A percentile compares a stretch with the other conserved stretches of the same genome.
Conservation (phyloP, 805 yeast species). For the Kazachstania bromeliacearum region DNA sequence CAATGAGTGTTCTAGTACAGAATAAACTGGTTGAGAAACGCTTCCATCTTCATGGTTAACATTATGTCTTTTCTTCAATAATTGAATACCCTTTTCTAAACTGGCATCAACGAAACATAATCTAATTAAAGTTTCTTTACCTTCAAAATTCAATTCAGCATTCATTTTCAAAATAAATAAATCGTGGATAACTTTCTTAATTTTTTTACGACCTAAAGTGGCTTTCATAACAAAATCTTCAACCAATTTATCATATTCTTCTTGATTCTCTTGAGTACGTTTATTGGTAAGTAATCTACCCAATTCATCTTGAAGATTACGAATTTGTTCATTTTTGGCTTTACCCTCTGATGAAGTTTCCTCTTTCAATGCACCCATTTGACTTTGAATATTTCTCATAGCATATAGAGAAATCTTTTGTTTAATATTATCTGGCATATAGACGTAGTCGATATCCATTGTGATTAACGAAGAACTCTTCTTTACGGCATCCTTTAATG, state of each 20-base stretch:
- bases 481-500: constrained; percentile 58
- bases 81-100: constrained; percentile 43
- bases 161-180: constrained; percentile 48
- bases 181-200: constrained; percentile 45
- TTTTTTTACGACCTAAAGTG: constrained; percentile 28
- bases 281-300: constrained; percentile 35
- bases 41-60: too few relatives aligned
- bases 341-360: background rate
- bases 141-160: constrained; percentile 52
- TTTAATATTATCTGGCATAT: constrained; percentile 47
- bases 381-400: constrained; percentile 68
- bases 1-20: too few relatives aligned
- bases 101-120: constrained; percentile 65
- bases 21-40: background rate
- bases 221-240: constrained; percentile 33
- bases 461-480: constrained; percentile 53
- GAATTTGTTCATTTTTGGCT: constrained; percentile 1
- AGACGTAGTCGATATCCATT: constrained; percentile 53
- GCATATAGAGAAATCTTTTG: constrained; percentile 67
- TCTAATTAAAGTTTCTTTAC: constrained; percentile 69
- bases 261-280: constrained; percentile 13
- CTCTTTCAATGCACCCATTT: constrained; percentile 28
- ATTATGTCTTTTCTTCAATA: constrained; percentile 26
- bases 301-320: constrained; percentile 46
- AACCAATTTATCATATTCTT: constrained; percentile 20